Base-by-base conservation (phyloP, 2,329 filamentous ascomycete genomes). In the Cercospora berteroae region DNA sequence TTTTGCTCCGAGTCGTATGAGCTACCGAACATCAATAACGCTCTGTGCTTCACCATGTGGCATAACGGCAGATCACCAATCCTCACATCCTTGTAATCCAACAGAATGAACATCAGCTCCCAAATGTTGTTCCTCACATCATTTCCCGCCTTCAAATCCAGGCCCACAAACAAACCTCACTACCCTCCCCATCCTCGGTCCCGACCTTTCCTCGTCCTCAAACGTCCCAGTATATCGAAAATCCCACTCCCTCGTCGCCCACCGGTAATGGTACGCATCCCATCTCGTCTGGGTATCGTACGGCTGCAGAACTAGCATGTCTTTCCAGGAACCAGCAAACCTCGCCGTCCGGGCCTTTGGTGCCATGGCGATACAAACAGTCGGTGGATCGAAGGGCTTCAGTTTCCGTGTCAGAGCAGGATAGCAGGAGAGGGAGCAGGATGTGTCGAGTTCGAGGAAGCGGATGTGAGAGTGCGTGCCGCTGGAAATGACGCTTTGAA, bases 251-350 rank as follows among this genome's bases (percentile, higher is more conserved):
- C 60, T 48, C 5, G 60, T 63, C 8, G 60, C 48, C 60, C 60
- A 63, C 29, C 42, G 60, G 56, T 63, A 63, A 39, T 63, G 60
- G 18, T 63, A 63, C n/a, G 60, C 60, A 55, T 63, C 60, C 60
- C 60, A 63, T 36, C 60, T 52, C 44, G 60, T 63, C 2, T 12
- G 9, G 0, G 44, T 20, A 27, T 63, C 60, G 33, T 63, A 63
- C 4, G 60, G 60, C 18, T 63, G 60, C 27, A 63, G 16, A 3
- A 63, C 44, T 5, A 63, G 27, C 60, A 63, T 63, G 7, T 48
- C 20, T 29, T 50, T 63, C 60, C 60, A 63, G 27, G 39, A 50
- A 12, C 60, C 60, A 16, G 42, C 29, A 27, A 44, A 52, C 13
- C 36, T 55, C n/a, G 42, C 44, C 3, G 44, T 52, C 13, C 60